Percentiles rank a stretch among this genome's conserved stretches.
Evolutionary conservation across 768 basidiomycete species (phyloP).

Genomic region (Psilocybe sp.): DNA sequence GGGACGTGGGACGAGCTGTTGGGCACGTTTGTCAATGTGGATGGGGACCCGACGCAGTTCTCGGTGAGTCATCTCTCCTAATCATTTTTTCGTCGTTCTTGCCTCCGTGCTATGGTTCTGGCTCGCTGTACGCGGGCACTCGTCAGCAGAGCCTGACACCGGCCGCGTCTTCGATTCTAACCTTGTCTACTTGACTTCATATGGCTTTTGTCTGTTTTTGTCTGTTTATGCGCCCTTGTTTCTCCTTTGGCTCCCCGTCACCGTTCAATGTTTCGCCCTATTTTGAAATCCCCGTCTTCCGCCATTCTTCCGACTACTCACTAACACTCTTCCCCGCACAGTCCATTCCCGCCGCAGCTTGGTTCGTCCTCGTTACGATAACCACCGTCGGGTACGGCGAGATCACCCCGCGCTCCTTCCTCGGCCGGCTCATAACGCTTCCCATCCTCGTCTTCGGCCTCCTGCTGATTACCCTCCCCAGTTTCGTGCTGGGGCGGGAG

Average conservation of each 20-base stretch:
- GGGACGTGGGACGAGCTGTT: slow-evolving; percentile 86
- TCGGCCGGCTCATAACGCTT: slow-evolving; percentile 84
- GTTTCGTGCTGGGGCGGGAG: slow-evolving; percentile 88
- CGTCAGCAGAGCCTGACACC: too few relatives aligned
- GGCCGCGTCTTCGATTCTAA: too few relatives aligned
- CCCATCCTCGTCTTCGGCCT: slow-evolving; percentile 87
- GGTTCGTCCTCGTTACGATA: slow-evolving; percentile 84
- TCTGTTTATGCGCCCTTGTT: background rate
- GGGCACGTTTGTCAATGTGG: slow-evolving; percentile 78
- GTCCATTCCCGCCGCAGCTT: slow-evolving; percentile 46
- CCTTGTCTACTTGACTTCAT: too few relatives aligned
- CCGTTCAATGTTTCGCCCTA: too few relatives aligned
- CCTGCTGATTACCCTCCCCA: slow-evolving; percentile 85
- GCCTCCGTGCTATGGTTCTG: background rate
- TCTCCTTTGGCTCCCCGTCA: slow-evolving; percentile 35
- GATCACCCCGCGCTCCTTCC: slow-evolving; percentile 82
- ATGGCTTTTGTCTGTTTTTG: too few relatives aligned
- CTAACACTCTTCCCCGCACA: slow-evolving; percentile 3
- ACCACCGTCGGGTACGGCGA: slow-evolving; percentile 92
- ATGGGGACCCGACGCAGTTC: slow-evolving; percentile 82
- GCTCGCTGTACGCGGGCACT: too few relatives aligned
- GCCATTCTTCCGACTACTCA: background rate
- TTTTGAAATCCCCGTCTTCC: background rate
- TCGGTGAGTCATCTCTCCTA: slow-evolving; percentile 40
- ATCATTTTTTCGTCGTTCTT: background rate